phyloP scores from a whole-genome alignment of 1,284 basidiomycete genomes.

The Rhodotorula mucilaginosa region DNA sequence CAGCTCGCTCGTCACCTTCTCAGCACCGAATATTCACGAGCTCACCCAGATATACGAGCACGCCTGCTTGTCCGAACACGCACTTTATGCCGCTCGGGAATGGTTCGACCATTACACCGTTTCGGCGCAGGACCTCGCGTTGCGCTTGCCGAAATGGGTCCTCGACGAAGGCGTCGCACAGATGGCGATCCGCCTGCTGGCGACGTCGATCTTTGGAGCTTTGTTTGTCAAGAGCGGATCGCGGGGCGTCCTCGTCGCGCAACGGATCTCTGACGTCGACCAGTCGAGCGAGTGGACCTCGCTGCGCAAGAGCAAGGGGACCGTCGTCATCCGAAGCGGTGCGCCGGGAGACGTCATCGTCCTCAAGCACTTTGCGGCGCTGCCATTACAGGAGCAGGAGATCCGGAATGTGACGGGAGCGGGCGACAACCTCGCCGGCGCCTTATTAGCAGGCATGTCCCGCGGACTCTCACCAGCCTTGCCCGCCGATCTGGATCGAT shows the following conservation, averaged over 20 bases:
- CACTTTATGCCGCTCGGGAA: constrained; percentile 58
- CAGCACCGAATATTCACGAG: constrained; percentile 77
- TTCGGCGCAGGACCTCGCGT: constrained; percentile 13
- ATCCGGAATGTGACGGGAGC: constrained; percentile 81
- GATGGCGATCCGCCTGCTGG: constrained; percentile 73
- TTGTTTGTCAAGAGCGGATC: constrained; percentile 79
- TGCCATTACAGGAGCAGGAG: constrained; percentile 52
- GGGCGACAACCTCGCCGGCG: constrained; percentile 60
- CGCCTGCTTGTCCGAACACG: constrained; percentile 47
- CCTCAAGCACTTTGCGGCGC: constrained; percentile 68
- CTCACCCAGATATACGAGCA: constrained; percentile 64
- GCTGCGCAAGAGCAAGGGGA: constrained; percentile 13
- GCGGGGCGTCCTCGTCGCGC: constrained; percentile 51
- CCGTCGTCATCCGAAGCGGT: constrained; percentile 23
- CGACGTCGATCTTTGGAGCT: constrained; percentile 66
- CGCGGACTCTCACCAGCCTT: constrained; percentile 15
- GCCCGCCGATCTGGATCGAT: constrained; percentile 22
- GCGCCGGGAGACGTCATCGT: constrained; percentile 55
- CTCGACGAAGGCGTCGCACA: constrained; percentile 63
- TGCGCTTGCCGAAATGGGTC: constrained; percentile 24
- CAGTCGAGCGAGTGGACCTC: constrained; percentile 18
- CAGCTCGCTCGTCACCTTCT: constrained; percentile 56
- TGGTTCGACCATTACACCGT: constrained; percentile 53
- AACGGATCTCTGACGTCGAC: constrained; percentile 33
- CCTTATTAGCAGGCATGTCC: constrained; percentile 57